Evolutionary conservation across 2,329 filamentous ascomycete genomes (phyloP).

Genomic region (Ophiostoma novo-ulmi): DNA sequence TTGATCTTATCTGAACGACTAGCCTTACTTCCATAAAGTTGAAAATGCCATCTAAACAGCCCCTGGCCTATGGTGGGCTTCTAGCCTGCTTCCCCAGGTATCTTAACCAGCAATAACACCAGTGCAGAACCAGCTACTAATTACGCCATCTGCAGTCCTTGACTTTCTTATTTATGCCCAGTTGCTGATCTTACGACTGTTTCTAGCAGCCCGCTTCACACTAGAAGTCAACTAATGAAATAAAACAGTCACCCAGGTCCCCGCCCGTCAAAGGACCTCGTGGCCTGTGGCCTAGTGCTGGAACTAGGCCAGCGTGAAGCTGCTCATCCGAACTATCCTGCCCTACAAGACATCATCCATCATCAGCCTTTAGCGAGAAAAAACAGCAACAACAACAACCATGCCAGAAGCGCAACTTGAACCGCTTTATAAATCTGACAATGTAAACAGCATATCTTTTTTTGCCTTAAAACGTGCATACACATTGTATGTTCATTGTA

Average conservation of each 20-base stretch:
- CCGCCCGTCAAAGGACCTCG: neutral
- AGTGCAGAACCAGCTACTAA: neutral
- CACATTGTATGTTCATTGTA: too few relatives aligned
- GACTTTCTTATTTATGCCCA: too few relatives aligned
- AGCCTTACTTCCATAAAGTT: neutral
- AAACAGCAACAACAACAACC: neutral
- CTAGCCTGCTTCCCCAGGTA: neutral
- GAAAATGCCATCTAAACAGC: neutral
- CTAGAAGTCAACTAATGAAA: too few relatives aligned
- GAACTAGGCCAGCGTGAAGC: neutral
- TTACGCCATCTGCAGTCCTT: neutral
- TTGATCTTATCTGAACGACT: neutral
- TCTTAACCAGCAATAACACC: neutral
- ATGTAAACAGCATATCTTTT: neutral
- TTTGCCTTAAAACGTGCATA: too few relatives aligned
- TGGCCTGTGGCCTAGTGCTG: slow-evolving; percentile 1
- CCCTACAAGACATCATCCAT: neutral
- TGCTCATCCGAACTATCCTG: neutral
- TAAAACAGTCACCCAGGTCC: neutral
- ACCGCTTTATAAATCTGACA: neutral
- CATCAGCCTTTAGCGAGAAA: too few relatives aligned
- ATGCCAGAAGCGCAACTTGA: neutral
- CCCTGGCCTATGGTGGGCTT: neutral
- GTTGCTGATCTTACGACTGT: too few relatives aligned
- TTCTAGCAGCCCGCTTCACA: too few relatives aligned